Conservation (phyloP, 805 yeast genomes). For the Wickerhamiella australiensis region DNA sequence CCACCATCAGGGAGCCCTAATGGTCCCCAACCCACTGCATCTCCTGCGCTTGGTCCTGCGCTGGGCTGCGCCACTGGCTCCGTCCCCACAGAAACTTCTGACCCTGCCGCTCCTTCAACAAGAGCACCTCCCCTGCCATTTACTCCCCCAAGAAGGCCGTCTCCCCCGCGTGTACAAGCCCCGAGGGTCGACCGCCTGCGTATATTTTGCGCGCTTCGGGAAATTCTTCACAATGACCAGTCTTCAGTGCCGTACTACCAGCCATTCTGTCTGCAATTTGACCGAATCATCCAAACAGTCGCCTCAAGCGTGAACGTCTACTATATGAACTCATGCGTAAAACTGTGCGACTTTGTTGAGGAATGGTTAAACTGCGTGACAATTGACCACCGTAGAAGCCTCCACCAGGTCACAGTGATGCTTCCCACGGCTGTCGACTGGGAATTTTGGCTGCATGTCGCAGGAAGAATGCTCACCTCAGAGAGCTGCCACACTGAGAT, state of each 20-base stretch:
- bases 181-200: slow-evolving; percentile 28
- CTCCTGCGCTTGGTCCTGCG: background rate
- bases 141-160: slow-evolving; percentile 2
- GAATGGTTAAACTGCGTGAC: slow-evolving; percentile 29
- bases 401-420: slow-evolving; percentile 20
- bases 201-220: slow-evolving; percentile 28
- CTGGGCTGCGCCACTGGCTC: background rate
- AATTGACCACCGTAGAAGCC: slow-evolving; percentile 23
- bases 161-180: slow-evolving; percentile 1
- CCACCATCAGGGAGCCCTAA: too few relatives aligned
- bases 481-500: slow-evolving; percentile 51
- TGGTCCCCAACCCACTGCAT: too few relatives aligned
- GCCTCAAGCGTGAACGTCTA: slow-evolving; percentile 27
- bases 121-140: background rate
- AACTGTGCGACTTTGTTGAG: slow-evolving; percentile 32
- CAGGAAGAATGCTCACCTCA: slow-evolving; percentile 46
- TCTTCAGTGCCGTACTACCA: slow-evolving; percentile 25
- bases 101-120: too few relatives aligned
- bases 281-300: slow-evolving; percentile 29
- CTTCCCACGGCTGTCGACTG: slow-evolving; percentile 40
- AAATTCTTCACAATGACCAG: slow-evolving; percentile 30
- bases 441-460: slow-evolving; percentile 63
- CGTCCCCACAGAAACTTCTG: too few relatives aligned
- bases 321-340: slow-evolving; percentile 30
- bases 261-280: slow-evolving; percentile 28